Base-by-base conservation (phyloP, 2,329 filamentous ascomycete species). In the Hansfordia pulvinata region DNA sequence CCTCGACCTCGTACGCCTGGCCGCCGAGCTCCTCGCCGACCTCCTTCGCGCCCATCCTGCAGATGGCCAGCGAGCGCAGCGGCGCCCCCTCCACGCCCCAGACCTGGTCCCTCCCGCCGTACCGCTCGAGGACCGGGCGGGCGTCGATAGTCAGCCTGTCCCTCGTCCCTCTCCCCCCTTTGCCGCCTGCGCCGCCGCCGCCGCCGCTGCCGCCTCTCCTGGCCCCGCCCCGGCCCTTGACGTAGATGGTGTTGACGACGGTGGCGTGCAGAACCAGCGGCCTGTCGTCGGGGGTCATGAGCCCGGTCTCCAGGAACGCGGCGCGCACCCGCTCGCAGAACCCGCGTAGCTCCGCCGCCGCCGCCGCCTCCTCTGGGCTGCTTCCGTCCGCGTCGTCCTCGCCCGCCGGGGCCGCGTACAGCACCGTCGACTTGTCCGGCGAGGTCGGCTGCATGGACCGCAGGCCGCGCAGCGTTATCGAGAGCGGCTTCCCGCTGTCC, bases 41-140 rank as follows among this genome's bases (percentile, higher is more conserved):
- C n/a, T 68, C 73, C 59, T 75, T 79, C 8, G 84, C 84, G 0
- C 86, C 84, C 86, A 94, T 93, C 44, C 71, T 74, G 46, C 84
- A 94, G 19, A 94, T 75, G 25, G 76, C 74, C 20, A 94, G 53
- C 31, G 60, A 68, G 30, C 83, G 71, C n/a, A 93, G 46, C 10
- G 58, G 55, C 14, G 88, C 57, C 26, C 70, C 54, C 28, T 71
- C 58, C 39, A 80, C 73, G n/a, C n/a, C n/a, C 83, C 85, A 94
- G 1, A 73, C 49, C 36, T 74, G 73, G 19, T 72, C 69, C n/a
- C n/a, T n/a, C n/a, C n/a, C n/a, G 18, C 63, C 60, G 40, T 76
- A 84, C 31, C 58, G 50, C 21, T 66, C 60, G n/a, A 76, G 27
- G n/a, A 74, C 46, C 8, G 53, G 59, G 26, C 54, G 53, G 8